phyloP scores from a whole-genome alignment of 108 stramenopile species.

The Licmophora abbreviata region DNA sequence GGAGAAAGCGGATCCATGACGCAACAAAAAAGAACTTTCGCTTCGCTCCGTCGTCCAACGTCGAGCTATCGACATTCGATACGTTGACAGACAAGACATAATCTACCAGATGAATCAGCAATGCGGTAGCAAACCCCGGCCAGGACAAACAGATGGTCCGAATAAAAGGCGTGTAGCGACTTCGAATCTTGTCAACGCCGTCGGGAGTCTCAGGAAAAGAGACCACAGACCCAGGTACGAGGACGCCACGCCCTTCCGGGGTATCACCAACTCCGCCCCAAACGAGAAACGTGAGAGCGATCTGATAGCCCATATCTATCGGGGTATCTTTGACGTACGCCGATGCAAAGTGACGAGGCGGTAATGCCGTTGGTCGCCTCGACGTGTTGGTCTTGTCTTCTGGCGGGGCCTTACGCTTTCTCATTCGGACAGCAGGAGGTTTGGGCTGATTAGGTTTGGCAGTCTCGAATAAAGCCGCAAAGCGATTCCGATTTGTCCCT shows the following conservation, averaged over 20 bases:
- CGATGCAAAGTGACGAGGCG: conserved; percentile 32
- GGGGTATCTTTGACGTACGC: conserved; percentile 41
- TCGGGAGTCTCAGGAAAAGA: conserved; percentile 24
- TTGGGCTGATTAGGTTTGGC: conserved; percentile 4
- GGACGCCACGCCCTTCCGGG: conserved; percentile 13
- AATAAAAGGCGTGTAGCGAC: conserved; percentile 44
- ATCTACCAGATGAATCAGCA: conserved; percentile 62
- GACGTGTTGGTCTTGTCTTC: conserved; percentile 1
- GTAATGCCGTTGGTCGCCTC: neutral
- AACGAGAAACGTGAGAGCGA: conserved; percentile 37
- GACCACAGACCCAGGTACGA: conserved; percentile 16
- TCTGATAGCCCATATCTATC: conserved; percentile 36
- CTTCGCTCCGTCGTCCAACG: conserved; percentile 12
- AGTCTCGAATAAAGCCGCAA: neutral
- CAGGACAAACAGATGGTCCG: conserved; percentile 31
- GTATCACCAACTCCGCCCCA: conserved; percentile 37
- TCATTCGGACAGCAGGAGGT: conserved; percentile 2
- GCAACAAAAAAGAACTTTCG: conserved; percentile 36
- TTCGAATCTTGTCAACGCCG: conserved; percentile 35
- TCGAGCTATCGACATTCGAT: conserved; percentile 10
- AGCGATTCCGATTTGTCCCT: neutral
- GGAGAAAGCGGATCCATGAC: conserved; percentile 28
- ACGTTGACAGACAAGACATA: conserved; percentile 30
- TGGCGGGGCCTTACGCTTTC: conserved; percentile 4
- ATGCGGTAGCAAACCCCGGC: conserved; percentile 52